Base-by-base conservation (phyloP, 2,329 filamentous ascomycete species). In the Apiospora pterosperma region DNA sequence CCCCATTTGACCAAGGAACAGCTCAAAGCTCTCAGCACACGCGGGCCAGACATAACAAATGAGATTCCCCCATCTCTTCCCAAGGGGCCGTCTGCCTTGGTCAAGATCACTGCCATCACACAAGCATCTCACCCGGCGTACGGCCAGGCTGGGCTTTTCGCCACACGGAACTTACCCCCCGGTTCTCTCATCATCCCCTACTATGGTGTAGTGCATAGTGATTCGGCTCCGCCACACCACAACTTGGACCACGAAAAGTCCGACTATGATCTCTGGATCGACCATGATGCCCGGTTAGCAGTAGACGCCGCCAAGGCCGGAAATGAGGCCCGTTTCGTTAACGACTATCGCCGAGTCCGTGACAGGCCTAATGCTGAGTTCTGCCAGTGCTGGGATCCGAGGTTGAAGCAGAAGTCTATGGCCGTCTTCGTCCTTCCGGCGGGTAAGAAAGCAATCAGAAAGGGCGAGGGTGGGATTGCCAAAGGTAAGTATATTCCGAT, bases 291-390 rank as follows among this genome's bases (percentile, higher is more conserved):
- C 0, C 83, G 82, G 19, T 77, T 88, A 1, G 87, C 87, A 3
- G 84, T 90, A 4, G 88, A 91, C 70, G 88, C 88, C 4, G 82
- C 79, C 19, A 73, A 72, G 41, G 76, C 76, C 62, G 88, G 88
- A 12, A 90, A 90, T 70, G 88, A 91, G 76, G 88, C 85, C 1
- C 79, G 88, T 11, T 90, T 89, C 69, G 82, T 90, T 58, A 91
- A 91, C 71, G 88, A 91, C 75, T 91, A 87, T 69, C 80, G 88
- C 7, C 87, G 88, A 4, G 80, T 90, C 2, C 77, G 77, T 14
- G 78, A 76, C 60, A 75, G 81, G 65, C 79, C 85, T 1, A 88
- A 88, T 66, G 85, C 85, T 7, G 86, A 88, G 76, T 90, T 89
- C 69, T 79, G 78, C 48, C 83, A 85, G 67, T 83, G 82, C 2